Conservation (phyloP, 1,284 basidiomycete genomes). For the Retiboletus flavoniger region DNA sequence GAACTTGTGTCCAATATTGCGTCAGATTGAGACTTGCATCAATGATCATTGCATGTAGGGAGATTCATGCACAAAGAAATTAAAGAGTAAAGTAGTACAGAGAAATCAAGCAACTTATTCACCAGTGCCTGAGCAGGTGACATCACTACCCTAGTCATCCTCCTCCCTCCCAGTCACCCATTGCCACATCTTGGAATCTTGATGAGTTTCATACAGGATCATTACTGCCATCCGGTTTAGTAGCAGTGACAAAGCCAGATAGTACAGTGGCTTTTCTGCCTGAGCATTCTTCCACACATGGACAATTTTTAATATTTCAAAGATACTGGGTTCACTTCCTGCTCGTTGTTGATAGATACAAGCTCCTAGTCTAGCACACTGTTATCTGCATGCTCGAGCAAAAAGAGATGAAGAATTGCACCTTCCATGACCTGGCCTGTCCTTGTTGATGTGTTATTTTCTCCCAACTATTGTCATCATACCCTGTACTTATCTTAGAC, state of each 20-base stretch:
- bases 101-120: conserved; percentile 22
- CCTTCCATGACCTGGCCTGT: conserved; percentile 86
- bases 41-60: neutral
- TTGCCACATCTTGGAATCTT: conserved; percentile 15
- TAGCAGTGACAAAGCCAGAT: conserved; percentile 47
- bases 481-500: conserved; percentile 74
- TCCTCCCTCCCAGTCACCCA: conserved; percentile 16
- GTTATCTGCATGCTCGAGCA: neutral
- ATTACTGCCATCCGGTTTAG: conserved; percentile 20
- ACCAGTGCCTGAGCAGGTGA: conserved; percentile 45
- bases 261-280: no score
- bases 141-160: conserved; percentile 40
- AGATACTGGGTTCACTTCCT: conserved; percentile 85
- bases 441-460: conserved; percentile 74
- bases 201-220: conserved; percentile 11
- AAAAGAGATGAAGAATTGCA: conserved; percentile 36
- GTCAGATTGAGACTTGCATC: no score
- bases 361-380: conserved; percentile 79
- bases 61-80: neutral
- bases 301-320: conserved; percentile 95
- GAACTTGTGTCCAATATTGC: neutral
- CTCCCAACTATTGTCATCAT: conserved; percentile 93
- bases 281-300: conserved; percentile 79
- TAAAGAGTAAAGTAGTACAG: neutral
- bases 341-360: conserved; percentile 92